Base-by-base conservation (phyloP, 129 eudicot genomes). In the Flaveria bidentis region DNA sequence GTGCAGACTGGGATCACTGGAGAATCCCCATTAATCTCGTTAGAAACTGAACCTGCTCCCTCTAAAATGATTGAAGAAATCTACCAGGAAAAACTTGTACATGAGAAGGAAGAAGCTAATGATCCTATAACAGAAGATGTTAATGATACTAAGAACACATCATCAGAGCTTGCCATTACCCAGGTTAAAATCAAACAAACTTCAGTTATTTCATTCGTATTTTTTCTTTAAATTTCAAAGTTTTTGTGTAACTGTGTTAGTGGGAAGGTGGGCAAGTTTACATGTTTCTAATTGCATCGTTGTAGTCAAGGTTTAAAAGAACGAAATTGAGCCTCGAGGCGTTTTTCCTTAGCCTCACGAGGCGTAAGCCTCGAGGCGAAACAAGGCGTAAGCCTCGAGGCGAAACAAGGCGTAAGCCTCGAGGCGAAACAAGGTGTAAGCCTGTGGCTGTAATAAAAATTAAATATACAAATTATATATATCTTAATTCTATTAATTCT, bases 1-100 rank as follows among this genome's bases (percentile, higher is more conserved):
- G 52, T 80, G 84, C 80, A 80, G 84, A 46, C 65, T 58, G 42
- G 3, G 45, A 56, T 52, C 73, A 76, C 52, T 52, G 81, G 45
- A 28, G 69, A 78, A 57, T 12, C 69, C 67, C 76, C 26, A 8
- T 36, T 49, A 49, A 4, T 49, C 53, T 12, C 53, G 14, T 49
- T 55, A 41, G 78, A 72, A 77, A 71, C 74, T 71, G 81, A 61
- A 63, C 46, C 74, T 17, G 7, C 60, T n/a, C 30, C 73, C 51
- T 71, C 79, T 55, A 67, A 78, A 67, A 6, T 17, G 33, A 11
- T 12, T 7, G 81, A 75, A 57, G 52, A 14, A 69, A 58, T 55
- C 13, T 66, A 28, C 28, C 28, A 46, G 66, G 63, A 50, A 75
- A 47, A 46, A 68, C 51, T 49, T 75, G 76, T 57, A 26, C 44